A percentile compares a stretch with the other conserved stretches of the same genome.
phyloP scores from a whole-genome alignment of 225 moss, liverwort and hornwort genomes.

The Physcomitrellopsis africana region DNA sequence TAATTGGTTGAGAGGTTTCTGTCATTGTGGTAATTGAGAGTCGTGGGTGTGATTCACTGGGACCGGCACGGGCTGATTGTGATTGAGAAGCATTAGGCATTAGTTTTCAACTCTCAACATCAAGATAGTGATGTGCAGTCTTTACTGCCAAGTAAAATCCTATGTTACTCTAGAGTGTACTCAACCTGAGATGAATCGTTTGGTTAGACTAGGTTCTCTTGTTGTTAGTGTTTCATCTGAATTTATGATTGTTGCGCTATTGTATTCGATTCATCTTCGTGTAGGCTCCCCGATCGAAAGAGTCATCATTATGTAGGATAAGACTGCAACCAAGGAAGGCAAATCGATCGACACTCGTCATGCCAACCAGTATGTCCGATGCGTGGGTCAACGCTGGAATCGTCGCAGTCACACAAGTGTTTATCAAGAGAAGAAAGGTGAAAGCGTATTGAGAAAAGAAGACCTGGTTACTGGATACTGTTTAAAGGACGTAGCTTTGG shows the following conservation, averaged over 20 bases:
- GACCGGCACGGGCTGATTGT: neutral
- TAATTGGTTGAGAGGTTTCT: neutral
- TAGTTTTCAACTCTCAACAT: conserved; percentile 3
- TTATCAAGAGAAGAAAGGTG: conserved; percentile 10
- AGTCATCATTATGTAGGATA: too few relatives aligned
- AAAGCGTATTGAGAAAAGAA: neutral
- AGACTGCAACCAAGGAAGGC: too few relatives aligned
- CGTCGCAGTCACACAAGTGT: neutral
- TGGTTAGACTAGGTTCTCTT: too few relatives aligned
- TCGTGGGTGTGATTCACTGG: neutral
- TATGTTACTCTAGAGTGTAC: too few relatives aligned
- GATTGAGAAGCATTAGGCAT: neutral
- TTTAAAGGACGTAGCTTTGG: conserved; percentile 13
- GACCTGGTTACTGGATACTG: conserved; percentile 1
- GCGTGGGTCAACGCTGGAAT: conserved; percentile 6
- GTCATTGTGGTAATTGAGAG: neutral
- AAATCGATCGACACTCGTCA: too few relatives aligned
- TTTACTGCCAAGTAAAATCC: neutral
- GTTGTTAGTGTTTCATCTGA: too few relatives aligned
- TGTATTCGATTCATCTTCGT: too few relatives aligned
- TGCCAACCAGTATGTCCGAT: too few relatives aligned
- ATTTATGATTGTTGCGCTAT: too few relatives aligned
- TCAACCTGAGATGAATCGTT: too few relatives aligned
- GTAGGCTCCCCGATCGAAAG: too few relatives aligned
- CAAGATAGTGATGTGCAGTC: neutral